Percentiles rank a stretch among this genome's conserved stretches.
These are phyloP conservation scores for Sporisorium scitamineum DNA, from an alignment of 1,284 basidiomycete species.

Conservation along the genomic window DNA sequence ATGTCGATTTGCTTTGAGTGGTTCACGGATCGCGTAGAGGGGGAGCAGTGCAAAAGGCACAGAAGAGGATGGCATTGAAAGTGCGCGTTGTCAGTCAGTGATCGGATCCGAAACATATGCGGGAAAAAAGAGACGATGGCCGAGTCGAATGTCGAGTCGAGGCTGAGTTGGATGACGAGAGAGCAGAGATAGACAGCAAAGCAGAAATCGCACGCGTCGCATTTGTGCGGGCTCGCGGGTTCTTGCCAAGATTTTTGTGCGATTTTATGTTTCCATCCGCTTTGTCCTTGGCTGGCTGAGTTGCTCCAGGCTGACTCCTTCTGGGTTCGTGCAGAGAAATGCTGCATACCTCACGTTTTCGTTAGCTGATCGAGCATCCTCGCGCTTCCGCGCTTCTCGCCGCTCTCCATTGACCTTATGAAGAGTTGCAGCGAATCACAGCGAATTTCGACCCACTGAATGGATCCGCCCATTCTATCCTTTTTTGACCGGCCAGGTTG, in stretches of 20 bases:
- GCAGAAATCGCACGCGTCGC: constrained; percentile 4
- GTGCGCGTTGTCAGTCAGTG: constrained; percentile 8
- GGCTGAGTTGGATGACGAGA: constrained; percentile 6
- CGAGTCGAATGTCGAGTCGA: not conserved
- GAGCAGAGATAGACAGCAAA: not conserved
- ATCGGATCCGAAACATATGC: constrained; percentile 9
- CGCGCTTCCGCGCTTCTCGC: not conserved
- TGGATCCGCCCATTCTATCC: not conserved
- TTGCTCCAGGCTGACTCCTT: not conserved
- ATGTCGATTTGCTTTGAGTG: constrained; percentile 11
- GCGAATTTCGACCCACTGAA: not conserved
- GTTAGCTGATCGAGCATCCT: not conserved
- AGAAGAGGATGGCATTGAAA: not conserved
- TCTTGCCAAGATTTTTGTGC: constrained; percentile 7
- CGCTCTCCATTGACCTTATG: not conserved
- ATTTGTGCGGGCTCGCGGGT: not conserved
- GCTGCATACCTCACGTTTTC: not conserved
- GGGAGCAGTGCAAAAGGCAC: not conserved
- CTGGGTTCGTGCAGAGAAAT: not conserved
- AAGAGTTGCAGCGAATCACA: not conserved
- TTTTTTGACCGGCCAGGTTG: not conserved
- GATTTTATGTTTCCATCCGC: constrained; percentile 11
- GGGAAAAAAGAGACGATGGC: not conserved
- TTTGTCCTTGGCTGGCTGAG: not conserved
- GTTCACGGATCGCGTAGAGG: not conserved